Evolutionary conservation across 805 yeast genomes (phyloP), one percentile per base, ranked within the genome.

Genomic region (Metschnikowia bowlesiae): DNA sequence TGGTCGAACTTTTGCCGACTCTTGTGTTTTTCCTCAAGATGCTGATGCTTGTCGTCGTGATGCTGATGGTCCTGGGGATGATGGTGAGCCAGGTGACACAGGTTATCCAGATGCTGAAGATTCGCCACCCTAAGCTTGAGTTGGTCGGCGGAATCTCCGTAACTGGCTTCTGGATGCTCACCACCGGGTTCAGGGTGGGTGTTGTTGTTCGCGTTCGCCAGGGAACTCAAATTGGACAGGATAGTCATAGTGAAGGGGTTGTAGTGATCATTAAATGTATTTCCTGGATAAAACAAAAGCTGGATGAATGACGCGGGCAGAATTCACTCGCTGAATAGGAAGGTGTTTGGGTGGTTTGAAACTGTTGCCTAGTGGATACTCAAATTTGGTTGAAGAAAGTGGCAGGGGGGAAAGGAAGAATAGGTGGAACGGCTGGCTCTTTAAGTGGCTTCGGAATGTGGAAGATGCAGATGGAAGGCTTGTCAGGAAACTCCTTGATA

Each of bases 1-100:
- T 52, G 52, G 22, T 53, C 52, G 30, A 49, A 47, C 33, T 51
- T 52, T 22, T 50, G 48, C 6, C 44, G 48, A 34, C 43, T 53
- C 34, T 39, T 49, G 39, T 46, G 56, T 4, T 39, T 39, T 11
- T 42, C n/a, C 34, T 32, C 34, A 4, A 11, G 11, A 32, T 32
- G 34, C n/a, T 32, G 11, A 1, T 32, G 11, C 6, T 32, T 32
- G n/a, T 32, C 34, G n/a, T 32, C n/a, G 6, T 32, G 34, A n/a
- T 32, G 34, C n/a, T 32, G 22, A 22, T 4, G 22, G 4, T 22
- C 22, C 22, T 22, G 22, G 22, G 3, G 22, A 22, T 22, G 22
- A 1, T 22, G 22, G 5, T 22, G 22, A 2, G 2, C 22, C 22
- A 3, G 22, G 5, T 22, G 22, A 22, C 5, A 5, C 22, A 22